phyloP scores from a whole-genome alignment of 345 rosid genomes.

The Combretum micranthum region DNA sequence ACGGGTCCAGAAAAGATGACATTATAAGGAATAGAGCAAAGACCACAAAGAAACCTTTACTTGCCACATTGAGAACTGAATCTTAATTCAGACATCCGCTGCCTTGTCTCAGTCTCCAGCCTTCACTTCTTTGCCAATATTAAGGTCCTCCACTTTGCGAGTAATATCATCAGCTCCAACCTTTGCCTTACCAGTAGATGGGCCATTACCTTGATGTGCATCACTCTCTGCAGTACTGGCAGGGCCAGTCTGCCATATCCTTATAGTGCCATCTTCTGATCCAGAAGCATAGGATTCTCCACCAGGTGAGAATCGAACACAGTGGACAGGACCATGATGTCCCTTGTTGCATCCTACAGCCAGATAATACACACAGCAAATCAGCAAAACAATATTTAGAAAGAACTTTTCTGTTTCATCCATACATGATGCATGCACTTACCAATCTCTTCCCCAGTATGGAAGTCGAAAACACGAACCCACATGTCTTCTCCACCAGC shows the following conservation, averaged over 20 bases:
- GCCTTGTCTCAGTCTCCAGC: slow-evolving; percentile 16
- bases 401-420: background rate
- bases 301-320: slow-evolving; percentile 85
- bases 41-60: background rate
- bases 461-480: slow-evolving; percentile 69
- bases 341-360: slow-evolving; percentile 92
- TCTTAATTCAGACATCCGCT: slow-evolving; percentile 7
- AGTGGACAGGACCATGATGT: slow-evolving; percentile 97
- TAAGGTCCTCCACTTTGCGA: slow-evolving; percentile 20
- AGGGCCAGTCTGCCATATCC: slow-evolving; percentile 56
- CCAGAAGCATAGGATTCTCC: slow-evolving; percentile 96
- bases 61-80: background rate
- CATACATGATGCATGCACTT: slow-evolving; percentile 7
- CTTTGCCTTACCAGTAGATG: slow-evolving; percentile 19
- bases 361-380: background rate
- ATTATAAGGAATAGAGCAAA: background rate
- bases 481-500: slow-evolving; percentile 96
- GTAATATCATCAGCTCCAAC: slow-evolving; percentile 21
- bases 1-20: background rate
- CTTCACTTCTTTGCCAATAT: slow-evolving; percentile 21
- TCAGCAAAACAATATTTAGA: background rate
- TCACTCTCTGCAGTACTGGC: slow-evolving; percentile 21
- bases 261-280: slow-evolving; percentile 91
- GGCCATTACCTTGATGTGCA: slow-evolving; percentile 15
- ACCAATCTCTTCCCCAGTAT: slow-evolving; percentile 77